Evolutionary conservation across 192 early-diverging fungal genomes (phyloP).

Genomic region (Coemansia sp.): DNA sequence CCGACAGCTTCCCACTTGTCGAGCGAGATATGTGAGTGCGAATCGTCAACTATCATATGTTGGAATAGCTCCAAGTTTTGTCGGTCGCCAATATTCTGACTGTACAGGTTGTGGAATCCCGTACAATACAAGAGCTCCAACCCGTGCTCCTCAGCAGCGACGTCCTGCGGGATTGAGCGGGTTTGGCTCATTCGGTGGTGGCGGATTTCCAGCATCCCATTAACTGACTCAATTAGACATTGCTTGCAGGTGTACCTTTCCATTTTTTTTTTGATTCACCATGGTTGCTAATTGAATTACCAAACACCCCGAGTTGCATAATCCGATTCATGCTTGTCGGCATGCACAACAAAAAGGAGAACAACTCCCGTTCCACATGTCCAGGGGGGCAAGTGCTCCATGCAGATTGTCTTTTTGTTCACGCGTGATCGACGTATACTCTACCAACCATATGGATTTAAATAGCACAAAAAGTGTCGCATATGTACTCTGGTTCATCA

Average conservation of each 20-base stretch:
- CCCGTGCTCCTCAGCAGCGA: conserved; percentile 72
- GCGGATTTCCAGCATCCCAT: no score
- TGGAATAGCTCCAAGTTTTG: conserved; percentile 67
- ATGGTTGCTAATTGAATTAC: neutral
- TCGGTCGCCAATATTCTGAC: conserved; percentile 58
- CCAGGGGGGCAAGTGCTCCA: no score
- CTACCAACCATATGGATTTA: no score
- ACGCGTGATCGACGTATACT: no score
- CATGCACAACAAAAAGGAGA: neutral
- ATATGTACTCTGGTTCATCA: no score
- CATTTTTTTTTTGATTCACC: neutral
- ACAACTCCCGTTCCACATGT: no score
- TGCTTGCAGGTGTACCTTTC: neutral
- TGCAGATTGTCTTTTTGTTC: no score
- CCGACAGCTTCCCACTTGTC: conserved; percentile 95
- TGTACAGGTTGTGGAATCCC: conserved; percentile 84
- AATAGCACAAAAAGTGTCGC: no score
- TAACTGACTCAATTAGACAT: neutral
- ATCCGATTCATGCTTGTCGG: neutral
- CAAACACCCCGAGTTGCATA: neutral
- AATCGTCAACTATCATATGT: conserved; percentile 77
- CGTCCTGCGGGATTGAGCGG: no score
- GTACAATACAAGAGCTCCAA: conserved; percentile 73
- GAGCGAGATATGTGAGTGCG: conserved; percentile 62
- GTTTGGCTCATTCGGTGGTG: no score